These are phyloP conservation scores for Eimeria mitis DNA, from an alignment of 169 alveolate genomes.

Conservation along the genomic window DNA sequence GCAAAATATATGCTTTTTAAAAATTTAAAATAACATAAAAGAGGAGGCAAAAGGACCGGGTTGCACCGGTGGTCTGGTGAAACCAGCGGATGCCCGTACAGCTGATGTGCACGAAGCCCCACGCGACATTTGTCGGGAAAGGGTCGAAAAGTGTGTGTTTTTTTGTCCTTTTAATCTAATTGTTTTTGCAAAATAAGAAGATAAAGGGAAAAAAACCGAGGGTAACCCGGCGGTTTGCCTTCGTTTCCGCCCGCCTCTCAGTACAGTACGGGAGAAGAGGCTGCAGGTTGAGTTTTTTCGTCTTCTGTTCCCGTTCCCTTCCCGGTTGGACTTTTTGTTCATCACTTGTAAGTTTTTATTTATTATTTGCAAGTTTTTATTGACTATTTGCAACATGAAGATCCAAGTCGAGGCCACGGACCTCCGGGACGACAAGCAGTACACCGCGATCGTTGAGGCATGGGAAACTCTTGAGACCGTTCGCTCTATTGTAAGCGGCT, in stretches of 20 bases:
- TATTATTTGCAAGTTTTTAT: not conserved
- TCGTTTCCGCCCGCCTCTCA: not conserved
- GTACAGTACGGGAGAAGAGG: not conserved
- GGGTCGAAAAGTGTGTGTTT: not conserved
- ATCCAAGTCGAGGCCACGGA: constrained; percentile 31
- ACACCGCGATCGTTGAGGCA: constrained; percentile 12
- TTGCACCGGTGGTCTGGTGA: no score
- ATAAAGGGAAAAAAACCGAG: not conserved
- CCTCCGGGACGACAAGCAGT: constrained; percentile 1
- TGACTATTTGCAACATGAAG: not conserved
- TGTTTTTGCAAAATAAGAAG: not conserved
- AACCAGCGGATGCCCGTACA: no score
- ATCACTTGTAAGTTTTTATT: not conserved
- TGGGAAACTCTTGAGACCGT: constrained; percentile 46
- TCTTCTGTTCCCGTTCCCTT: not conserved
- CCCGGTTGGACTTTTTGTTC: no score
- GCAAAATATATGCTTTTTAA: not conserved
- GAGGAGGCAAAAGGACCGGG: no score
- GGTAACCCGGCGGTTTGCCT: not conserved
- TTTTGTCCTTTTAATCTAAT: not conserved
- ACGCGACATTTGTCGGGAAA: not conserved
- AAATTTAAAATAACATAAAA: not conserved
- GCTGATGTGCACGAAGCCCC: not conserved
- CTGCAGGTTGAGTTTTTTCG: not conserved
- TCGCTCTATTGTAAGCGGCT: not conserved